Evolutionary conservation across 2,329 filamentous ascomycete species (phyloP), one percentile per base, ranked within the genome.

Genomic region (Arthrobotrys iridis): DNA sequence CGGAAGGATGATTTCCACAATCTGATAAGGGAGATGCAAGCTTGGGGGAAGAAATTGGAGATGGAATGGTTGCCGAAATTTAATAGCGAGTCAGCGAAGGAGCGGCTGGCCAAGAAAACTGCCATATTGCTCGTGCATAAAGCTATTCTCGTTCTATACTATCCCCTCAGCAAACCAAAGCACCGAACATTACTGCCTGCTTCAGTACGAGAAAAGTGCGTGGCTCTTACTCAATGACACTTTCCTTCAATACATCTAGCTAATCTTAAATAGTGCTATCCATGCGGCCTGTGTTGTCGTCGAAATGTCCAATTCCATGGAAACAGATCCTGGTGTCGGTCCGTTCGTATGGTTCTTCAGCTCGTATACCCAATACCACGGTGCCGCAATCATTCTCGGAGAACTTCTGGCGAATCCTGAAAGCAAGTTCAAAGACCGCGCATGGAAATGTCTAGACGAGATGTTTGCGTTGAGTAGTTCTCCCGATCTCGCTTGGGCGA

Each of bases 231-330:
- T n/a, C n/a, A n/a, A 13, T 26, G 4, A 7, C 4, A 10, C 11
- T 35, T 15, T 28, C 1, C 3, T 48, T 6, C 3, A 20, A 15
- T 20, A 15, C 13, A 15, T 15, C 15, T 60, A 11, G 13, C 43
- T 68, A 11, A 63, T 40, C 26, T n/a, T 35, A 58, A n/a, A 11
- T 28, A 75, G 71, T 68, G 71, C 71, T 5, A 50, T 75, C 15
- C 63, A 75, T 30, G 71, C 71, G 5, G 71, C 71, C 13, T 68
- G 57, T 22, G 71, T 67, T 13, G 71, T 75, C 13, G 71, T 75
- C 30, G 71, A 75, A 30, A 75, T 75, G 71, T 68, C 71, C 22
- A 75, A 75, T 43, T 75, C 71, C 26, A 63, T 75, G 71, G 71
- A 75, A 59, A 75, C 71, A n/a, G 71, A 75, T 52, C 63, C 71